These are phyloP conservation scores for Cephalotrichum gorgonifer DNA, from an alignment of 2,329 filamentous ascomycete genomes.

Conservation along the genomic window DNA sequence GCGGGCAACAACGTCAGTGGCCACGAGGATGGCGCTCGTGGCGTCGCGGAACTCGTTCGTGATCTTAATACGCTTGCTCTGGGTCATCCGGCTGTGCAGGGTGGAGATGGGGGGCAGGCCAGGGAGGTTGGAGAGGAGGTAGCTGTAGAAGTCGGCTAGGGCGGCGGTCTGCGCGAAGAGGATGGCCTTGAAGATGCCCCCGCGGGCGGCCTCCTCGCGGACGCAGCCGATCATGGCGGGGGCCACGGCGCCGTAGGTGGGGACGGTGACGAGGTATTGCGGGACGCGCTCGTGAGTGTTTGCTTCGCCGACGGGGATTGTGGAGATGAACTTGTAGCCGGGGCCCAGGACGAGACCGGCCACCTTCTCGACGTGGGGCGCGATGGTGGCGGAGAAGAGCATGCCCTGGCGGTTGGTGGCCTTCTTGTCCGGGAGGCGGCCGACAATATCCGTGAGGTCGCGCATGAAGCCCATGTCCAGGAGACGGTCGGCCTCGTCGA, in stretches of 20 bases:
- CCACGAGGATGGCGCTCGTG: conserved; percentile 46
- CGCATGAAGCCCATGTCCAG: conserved; percentile 80
- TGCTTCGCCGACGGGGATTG: conserved; percentile 62
- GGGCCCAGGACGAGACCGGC: conserved; percentile 58
- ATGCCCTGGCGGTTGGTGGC: conserved; percentile 57
- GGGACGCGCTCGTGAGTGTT: conserved; percentile 69
- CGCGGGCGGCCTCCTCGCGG: conserved; percentile 26
- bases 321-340: conserved; percentile 72
- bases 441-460: conserved; percentile 66
- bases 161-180: conserved; percentile 61
- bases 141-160: conserved; percentile 38
- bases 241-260: conserved; percentile 60
- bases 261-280: conserved; percentile 57
- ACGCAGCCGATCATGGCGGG: conserved; percentile 48
- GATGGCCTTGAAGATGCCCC: conserved; percentile 65
- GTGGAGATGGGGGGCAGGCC: conserved; percentile 31
- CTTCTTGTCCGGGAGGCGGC: conserved; percentile 53
- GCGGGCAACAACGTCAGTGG: conserved; percentile 61
- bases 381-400: conserved; percentile 80
- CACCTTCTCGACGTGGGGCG: conserved; percentile 66
- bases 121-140: conserved; percentile 27
- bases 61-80: conserved; percentile 38
- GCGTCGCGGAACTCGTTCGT: conserved; percentile 53
- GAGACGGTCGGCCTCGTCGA: conserved; percentile 74
- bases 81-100: conserved; percentile 40